These are phyloP conservation scores for Geoglossum glabrum DNA, from an alignment of 495 filamentous ascomycete genomes.

Conservation along the genomic window DNA sequence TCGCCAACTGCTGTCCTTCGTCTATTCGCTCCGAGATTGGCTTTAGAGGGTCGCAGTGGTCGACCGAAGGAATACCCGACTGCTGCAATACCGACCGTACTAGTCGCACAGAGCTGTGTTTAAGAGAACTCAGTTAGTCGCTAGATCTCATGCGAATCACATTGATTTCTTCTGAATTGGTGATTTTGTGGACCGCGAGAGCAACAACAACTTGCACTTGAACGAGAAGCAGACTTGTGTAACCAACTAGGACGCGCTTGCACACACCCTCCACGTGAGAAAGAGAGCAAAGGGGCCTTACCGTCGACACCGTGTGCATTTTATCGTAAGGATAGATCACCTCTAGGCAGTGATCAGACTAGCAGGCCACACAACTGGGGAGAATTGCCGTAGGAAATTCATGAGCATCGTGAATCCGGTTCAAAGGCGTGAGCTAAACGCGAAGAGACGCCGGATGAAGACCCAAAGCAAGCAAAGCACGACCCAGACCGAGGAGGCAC, in stretches of 20 bases:
- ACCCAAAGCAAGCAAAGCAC: neutral
- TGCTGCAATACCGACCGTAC: constrained; percentile 47
- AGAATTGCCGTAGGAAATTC: neutral
- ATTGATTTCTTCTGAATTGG: constrained; percentile 2
- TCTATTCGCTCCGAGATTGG: constrained; percentile 3
- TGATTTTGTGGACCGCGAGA: neutral
- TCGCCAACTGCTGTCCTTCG: constrained; percentile 7
- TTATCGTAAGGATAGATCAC: neutral
- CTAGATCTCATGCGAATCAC: neutral
- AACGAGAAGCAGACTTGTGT: neutral
- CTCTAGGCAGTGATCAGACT: neutral
- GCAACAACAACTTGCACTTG: neutral
- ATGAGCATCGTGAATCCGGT: neutral
- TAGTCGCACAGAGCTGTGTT: constrained; percentile 45
- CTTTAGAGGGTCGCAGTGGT: constrained; percentile 19
- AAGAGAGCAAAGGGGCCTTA: neutral
- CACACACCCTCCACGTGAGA: neutral
- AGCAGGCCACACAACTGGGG: neutral
- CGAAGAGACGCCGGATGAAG: neutral
- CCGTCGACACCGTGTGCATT: constrained; percentile 1
- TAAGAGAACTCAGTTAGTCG: neutral
- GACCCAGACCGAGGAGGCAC: neutral
- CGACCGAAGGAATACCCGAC: constrained; percentile 44
- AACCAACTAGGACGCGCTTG: neutral
- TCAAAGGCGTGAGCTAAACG: neutral